Percentiles rank a stretch among this genome's conserved stretches.
phyloP scores from a whole-genome alignment of 2,329 filamentous ascomycete genomes.

The Ascochyta koolunga region DNA sequence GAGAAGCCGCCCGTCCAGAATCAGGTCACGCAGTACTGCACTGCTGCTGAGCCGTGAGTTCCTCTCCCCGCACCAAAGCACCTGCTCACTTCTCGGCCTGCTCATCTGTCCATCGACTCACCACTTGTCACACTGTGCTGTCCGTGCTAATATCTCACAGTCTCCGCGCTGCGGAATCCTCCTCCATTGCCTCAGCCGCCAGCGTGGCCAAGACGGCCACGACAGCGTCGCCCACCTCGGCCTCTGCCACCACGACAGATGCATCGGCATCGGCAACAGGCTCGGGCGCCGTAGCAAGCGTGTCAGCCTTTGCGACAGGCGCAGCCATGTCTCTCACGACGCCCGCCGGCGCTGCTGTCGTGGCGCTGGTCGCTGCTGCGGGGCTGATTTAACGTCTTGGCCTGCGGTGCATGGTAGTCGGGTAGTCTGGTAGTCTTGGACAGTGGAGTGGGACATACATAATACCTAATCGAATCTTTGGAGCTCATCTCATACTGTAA shows the following conservation, averaged over 20 bases:
- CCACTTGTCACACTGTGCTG: no score
- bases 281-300: slow-evolving; percentile 14
- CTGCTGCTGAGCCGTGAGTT: slow-evolving; percentile 50
- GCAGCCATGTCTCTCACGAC: slow-evolving; percentile 15
- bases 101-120: no score
- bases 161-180: slow-evolving; percentile 29
- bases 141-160: no score
- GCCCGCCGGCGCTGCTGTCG: slow-evolving; percentile 33
- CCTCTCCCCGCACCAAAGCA: slow-evolving; percentile 4
- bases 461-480: slow-evolving; percentile 4
- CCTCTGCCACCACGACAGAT: slow-evolving; percentile 7
- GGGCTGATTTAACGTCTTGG: slow-evolving; percentile 30
- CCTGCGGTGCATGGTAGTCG: no score
- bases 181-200: slow-evolving; percentile 25
- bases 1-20: slow-evolving; percentile 42
- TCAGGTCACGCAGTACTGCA: slow-evolving; percentile 48
- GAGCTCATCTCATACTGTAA: no score
- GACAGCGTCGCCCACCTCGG: slow-evolving; percentile 11
- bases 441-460: not conserved
- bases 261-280: no score
- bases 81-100: no score
- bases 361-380: slow-evolving; percentile 27
- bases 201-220: slow-evolving; percentile 27
- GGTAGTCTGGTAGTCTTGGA: no score
- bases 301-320: slow-evolving; percentile 27